Percentiles rank a stretch among this genome's conserved stretches.
phyloP scores from a whole-genome alignment of 805 yeast species.

The Candida sithepensis region DNA sequence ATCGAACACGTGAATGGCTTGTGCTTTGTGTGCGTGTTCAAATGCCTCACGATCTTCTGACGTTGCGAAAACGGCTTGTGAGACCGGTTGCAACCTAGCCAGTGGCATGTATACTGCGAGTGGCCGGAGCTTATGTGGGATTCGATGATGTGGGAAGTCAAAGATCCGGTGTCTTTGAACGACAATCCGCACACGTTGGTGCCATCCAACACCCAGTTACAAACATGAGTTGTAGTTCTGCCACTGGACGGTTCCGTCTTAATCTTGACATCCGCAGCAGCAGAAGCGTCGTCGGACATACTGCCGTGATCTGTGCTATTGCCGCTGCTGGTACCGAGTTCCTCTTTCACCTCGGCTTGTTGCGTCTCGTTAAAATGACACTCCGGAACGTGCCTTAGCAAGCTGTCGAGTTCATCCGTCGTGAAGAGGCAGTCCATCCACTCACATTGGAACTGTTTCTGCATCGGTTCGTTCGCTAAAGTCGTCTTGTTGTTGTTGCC shows the following conservation, averaged over 20 bases:
- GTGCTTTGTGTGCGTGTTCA: conserved; percentile 83
- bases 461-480: not conserved
- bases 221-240: too few species aligned
- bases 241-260: too few species aligned
- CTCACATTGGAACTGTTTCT: conserved; percentile 50
- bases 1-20: conserved; percentile 71
- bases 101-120: conserved; percentile 63
- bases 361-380: conserved; percentile 4
- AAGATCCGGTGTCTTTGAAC: conserved; percentile 53
- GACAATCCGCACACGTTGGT: conserved; percentile 44
- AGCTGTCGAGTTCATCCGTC: conserved; percentile 46
- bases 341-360: not conserved
- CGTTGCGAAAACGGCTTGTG: conserved; percentile 69
- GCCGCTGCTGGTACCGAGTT: too few species aligned
- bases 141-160: conserved; percentile 67
- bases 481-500: not conserved
- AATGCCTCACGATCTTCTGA: conserved; percentile 81
- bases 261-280: too few species aligned
- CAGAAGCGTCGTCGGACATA: too few species aligned
- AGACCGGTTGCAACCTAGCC: conserved; percentile 73
- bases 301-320: too few species aligned
- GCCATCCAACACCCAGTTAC: conserved; percentile 38
- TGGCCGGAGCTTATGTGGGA: conserved; percentile 75
- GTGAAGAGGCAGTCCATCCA: conserved; percentile 71
- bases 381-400: conserved; percentile 58